Base-by-base conservation (phyloP, 177 flowering plant genomes). In the Tripterygium wilfordii region DNA sequence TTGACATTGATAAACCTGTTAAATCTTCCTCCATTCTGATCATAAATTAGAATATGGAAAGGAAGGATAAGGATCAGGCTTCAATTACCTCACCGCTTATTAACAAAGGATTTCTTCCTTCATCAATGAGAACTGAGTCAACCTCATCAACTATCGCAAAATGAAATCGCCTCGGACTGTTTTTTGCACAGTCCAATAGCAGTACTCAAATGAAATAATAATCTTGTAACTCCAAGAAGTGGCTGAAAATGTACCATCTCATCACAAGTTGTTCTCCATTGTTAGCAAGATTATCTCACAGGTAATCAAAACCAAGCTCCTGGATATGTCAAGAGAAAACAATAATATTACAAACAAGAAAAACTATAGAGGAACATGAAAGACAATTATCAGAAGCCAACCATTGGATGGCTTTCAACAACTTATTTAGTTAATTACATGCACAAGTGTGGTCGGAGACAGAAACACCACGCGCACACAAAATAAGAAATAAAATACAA, bases 251-350 rank as follows among this genome's bases (percentile, higher is more conserved):
- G 21, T 70, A 90, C 98, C 99, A 94, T 83, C 95, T 82, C 99
- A 94, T 87, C 30, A 94, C 97, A 56, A 87, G 95, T 56, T 90
- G 73, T 35, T 58, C 94, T 49, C 70, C 72, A 42, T 62, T 81
- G 55, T 63, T 77, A 58, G 88, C 75, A 61, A 94, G 88, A 62
- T 94, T 87, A 67, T 94, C 99, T 26, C 99, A 76, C 17, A 94
- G 76, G 65, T 94, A 94, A 76, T 94, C 99, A 76, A 94, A 94
- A 38, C 97, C 99, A 64, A 94, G 90, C 65, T 94, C 99, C 98
- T 92, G n/a, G n/a, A n/a, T n/a, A n/a, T n/a, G n/a, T n/a, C n/a
- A 68, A 58, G n/a, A n/a, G n/a, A n/a, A n/a, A n/a, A n/a, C n/a
- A n/a, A n/a, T n/a, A n/a, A n/a, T n/a, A n/a, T n/a, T n/a, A n/a